Evolutionary conservation across 768 basidiomycete genomes (phyloP).

Genomic region (Pleurotus tuoliensis): DNA sequence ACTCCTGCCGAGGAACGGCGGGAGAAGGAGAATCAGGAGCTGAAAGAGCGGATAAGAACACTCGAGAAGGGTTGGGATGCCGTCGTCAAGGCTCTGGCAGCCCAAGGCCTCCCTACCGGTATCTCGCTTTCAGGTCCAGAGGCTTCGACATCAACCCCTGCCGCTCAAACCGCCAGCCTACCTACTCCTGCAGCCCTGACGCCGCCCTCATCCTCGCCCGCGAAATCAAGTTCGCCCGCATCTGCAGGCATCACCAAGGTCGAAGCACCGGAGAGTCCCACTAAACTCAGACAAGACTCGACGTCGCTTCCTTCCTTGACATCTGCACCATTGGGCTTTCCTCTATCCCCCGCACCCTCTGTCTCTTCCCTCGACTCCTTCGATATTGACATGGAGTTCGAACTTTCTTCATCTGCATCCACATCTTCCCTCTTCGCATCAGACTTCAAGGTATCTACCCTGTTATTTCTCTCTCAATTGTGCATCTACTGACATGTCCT

Average conservation of each 20-base stretch:
- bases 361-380: slow-evolving; percentile 33
- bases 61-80: slow-evolving; percentile 82
- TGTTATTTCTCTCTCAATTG: slow-evolving; percentile 25
- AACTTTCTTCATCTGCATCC: slow-evolving; percentile 15
- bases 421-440: slow-evolving; percentile 30
- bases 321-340: slow-evolving; percentile 24
- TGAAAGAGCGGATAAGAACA: slow-evolving; percentile 71
- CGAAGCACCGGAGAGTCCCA: neutral
- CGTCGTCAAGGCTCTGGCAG: slow-evolving; percentile 69
- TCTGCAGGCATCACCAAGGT: slow-evolving; percentile 16
- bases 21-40: slow-evolving; percentile 71
- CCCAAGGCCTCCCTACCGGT: slow-evolving; percentile 59
- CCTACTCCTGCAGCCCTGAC: slow-evolving; percentile 17
- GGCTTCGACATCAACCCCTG: slow-evolving; percentile 15
- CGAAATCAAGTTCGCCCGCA: slow-evolving; percentile 20
- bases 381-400: slow-evolving; percentile 15
- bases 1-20: slow-evolving; percentile 32
- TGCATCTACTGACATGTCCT: slow-evolving; percentile 17
- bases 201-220: slow-evolving; percentile 18
- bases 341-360: slow-evolving; percentile 38
- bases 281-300: slow-evolving; percentile 3
- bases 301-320: slow-evolving; percentile 23
- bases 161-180: slow-evolving; percentile 19
- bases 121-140: slow-evolving; percentile 21
- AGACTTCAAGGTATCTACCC: slow-evolving; percentile 28